phyloP scores from a whole-genome alignment of 2,329 filamentous ascomycete genomes.

The Talaromyces sp. region DNA sequence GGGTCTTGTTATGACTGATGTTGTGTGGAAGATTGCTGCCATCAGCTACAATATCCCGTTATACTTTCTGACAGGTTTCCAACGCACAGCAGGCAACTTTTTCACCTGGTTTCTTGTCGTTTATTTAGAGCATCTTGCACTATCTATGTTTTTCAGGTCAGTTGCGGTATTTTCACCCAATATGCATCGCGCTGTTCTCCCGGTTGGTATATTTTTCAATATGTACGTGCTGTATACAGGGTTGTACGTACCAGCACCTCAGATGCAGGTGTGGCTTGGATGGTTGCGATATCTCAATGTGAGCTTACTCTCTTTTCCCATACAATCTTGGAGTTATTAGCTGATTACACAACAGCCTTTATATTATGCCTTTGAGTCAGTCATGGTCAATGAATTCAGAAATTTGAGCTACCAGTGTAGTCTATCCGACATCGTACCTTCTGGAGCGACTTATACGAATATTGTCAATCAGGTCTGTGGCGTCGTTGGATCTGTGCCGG shows the following conservation, averaged over 20 bases:
- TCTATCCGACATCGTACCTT: constrained; percentile 63
- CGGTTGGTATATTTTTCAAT: constrained; percentile 71
- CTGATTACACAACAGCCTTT: neutral
- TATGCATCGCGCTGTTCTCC: constrained; percentile 79
- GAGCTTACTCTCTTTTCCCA: constrained; percentile 52
- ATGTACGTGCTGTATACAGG: constrained; percentile 74
- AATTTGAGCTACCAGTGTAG: constrained; percentile 65
- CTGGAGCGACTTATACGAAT: constrained; percentile 63
- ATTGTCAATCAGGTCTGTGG: constrained; percentile 68
- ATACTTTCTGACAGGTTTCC: constrained; percentile 69
- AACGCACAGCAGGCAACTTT: constrained; percentile 64
- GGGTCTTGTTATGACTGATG: constrained; percentile 72
- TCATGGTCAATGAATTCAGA: constrained; percentile 83
- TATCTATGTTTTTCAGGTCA: constrained; percentile 72
- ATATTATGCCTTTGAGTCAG: constrained; percentile 49
- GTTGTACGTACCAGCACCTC: constrained; percentile 71
- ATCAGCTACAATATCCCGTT: constrained; percentile 70
- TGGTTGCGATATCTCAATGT: constrained; percentile 76
- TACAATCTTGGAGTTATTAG: neutral
- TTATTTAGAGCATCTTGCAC: constrained; percentile 47
- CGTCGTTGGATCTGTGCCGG: constrained; percentile 59
- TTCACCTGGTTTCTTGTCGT: constrained; percentile 66
- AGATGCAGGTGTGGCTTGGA: constrained; percentile 67
- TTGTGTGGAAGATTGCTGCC: constrained; percentile 65
- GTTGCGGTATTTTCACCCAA: constrained; percentile 70